Conservation (phyloP, 768 basidiomycete genomes). For the Mycena leptocephala region DNA sequence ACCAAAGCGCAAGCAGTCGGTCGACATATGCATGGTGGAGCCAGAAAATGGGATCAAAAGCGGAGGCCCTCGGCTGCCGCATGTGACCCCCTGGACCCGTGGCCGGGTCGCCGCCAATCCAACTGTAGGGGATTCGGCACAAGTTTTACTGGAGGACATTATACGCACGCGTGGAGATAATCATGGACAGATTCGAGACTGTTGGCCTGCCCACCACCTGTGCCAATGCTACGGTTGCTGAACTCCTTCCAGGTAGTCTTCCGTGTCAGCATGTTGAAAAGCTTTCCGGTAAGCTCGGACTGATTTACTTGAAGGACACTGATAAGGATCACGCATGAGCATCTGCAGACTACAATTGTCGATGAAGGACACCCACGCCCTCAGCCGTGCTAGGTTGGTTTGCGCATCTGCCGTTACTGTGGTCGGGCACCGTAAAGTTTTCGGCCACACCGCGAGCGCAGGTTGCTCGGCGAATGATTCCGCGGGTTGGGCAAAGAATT, state of each 20-base stretch:
- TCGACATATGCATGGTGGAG: slow-evolving; percentile 71
- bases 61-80: slow-evolving; percentile 49
- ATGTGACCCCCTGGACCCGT: no score
- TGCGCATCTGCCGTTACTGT: slow-evolving; percentile 40
- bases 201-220: no score
- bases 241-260: no score
- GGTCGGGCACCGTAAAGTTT: slow-evolving; percentile 51
- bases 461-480: no score
- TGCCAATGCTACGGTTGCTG: no score
- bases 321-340: slow-evolving; percentile 61
- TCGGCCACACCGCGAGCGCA: slow-evolving; percentile 47
- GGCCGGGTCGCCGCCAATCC: slow-evolving; percentile 55
- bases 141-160: no score
- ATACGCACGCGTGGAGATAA: no score
- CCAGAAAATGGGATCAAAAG: slow-evolving; percentile 70
- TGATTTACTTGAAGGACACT: slow-evolving; percentile 47
- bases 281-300: no score
- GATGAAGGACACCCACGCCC: slow-evolving; percentile 34
- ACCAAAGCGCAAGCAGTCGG: slow-evolving; percentile 67
- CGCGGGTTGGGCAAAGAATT: slow-evolving; percentile 49
- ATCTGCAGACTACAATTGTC: slow-evolving; percentile 34
- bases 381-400: slow-evolving; percentile 49
- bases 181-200: no score
- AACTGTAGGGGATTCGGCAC: no score
- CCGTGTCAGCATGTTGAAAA: no score